phyloP scores from a whole-genome alignment of 2,329 filamentous ascomycete species.

The Verticillium longisporum region DNA sequence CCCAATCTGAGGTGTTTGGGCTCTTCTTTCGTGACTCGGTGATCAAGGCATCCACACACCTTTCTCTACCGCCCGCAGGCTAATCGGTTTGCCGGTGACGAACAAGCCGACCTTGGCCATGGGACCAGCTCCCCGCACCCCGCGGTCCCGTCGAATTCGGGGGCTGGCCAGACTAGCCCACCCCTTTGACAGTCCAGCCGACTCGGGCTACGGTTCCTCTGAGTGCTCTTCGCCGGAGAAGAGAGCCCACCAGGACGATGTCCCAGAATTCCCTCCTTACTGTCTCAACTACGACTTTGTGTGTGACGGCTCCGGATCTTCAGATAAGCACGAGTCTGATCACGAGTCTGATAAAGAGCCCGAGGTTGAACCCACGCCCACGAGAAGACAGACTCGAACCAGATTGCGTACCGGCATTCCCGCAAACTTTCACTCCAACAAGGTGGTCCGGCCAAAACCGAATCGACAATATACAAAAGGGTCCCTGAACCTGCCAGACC shows the following conservation, averaged over 20 bases:
- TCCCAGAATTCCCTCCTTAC: not conserved
- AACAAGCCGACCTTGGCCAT: not conserved
- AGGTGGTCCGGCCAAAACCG: not conserved
- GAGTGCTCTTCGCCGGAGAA: constrained; percentile 3
- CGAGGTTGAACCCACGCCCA: not conserved
- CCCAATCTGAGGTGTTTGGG: not conserved
- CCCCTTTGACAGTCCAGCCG: constrained; percentile 3
- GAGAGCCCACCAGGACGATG: not conserved
- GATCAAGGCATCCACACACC: not conserved
- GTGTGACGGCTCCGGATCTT: constrained; percentile 7
- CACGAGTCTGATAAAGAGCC: not conserved
- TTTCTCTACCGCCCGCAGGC: not conserved
- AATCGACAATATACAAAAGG: not conserved
- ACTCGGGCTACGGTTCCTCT: constrained; percentile 12
- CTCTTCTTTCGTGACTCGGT: not conserved
- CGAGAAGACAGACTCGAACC: not conserved
- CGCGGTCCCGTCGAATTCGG: not conserved
- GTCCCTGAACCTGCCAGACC: constrained; percentile 26
- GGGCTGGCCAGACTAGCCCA: not conserved
- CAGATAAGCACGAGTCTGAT: not conserved
- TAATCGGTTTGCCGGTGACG: not conserved
- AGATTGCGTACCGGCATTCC: not conserved
- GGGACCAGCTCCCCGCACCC: not conserved
- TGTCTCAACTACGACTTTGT: constrained; percentile 3
- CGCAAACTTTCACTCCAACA: not conserved